phyloP scores from a whole-genome alignment of 768 basidiomycete species.

The Hemileccinum rubropunctum region DNA sequence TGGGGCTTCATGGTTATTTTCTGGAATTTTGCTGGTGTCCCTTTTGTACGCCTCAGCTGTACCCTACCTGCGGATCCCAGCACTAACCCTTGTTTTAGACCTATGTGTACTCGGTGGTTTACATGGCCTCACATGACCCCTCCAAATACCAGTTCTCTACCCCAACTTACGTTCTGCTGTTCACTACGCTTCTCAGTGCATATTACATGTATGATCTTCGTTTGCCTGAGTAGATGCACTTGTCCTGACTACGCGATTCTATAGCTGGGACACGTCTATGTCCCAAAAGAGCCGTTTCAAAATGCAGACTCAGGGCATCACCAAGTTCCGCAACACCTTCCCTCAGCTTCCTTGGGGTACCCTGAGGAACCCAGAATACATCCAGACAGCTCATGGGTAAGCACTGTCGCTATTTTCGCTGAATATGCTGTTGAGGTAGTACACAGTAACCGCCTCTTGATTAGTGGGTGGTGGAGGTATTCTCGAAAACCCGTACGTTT shows the following conservation, averaged over 20 bases:
- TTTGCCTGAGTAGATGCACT: not conserved
- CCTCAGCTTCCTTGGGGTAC: conserved; percentile 86
- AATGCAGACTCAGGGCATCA: conserved; percentile 92
- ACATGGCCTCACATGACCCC: conserved; percentile 95
- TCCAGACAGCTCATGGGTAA: conserved; percentile 92
- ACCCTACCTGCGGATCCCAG: not conserved
- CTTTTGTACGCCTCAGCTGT: conserved; percentile 62
- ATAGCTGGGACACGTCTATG: conserved; percentile 91
- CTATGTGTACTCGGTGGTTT: conserved; percentile 96
- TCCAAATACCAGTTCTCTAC: conserved; percentile 85
- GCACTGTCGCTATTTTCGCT: conserved; percentile 8
- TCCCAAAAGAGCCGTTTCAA: conserved; percentile 97
- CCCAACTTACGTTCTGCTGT: conserved; percentile 67
- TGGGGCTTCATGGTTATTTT: conserved; percentile 99
- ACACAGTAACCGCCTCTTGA: conserved; percentile 82
- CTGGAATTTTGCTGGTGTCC: conserved; percentile 94
- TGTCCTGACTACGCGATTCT: conserved; percentile 1
- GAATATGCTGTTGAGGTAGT: conserved; percentile 6
- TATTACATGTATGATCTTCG: conserved; percentile 72
- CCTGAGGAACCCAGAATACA: conserved; percentile 82
- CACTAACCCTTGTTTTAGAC: conserved; percentile 47
- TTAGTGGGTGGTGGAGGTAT: conserved; percentile 92
- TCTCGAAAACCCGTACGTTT: conserved; percentile 84
- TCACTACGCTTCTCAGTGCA: conserved; percentile 71
- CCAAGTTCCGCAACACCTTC: conserved; percentile 84